A percentile compares a stretch with the other conserved stretches of the same genome.
phyloP scores from a whole-genome alignment of 2,329 filamentous ascomycete genomes.

The Botrytis hyacinthi region DNA sequence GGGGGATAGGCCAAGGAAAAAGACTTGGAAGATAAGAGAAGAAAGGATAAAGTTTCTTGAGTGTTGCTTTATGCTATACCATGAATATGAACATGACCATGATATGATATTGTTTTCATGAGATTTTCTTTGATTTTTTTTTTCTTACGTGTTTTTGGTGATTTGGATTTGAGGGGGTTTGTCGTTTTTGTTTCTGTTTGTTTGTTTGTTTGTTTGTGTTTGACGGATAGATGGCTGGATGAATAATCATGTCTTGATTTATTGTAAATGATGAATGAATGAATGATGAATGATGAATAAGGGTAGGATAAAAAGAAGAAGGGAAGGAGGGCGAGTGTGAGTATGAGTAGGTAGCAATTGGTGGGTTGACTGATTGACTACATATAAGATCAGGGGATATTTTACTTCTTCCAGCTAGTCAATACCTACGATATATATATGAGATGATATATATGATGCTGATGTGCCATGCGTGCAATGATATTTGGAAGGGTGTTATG shows the following conservation, averaged over 20 bases:
- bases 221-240: neutral
- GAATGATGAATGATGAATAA: neutral
- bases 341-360: neutral
- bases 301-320: neutral
- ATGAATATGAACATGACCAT: neutral
- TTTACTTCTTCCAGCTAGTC: too few species aligned
- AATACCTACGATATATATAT: too few species aligned
- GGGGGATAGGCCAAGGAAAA: neutral
- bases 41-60: neutral
- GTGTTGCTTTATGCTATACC: constrained; percentile 1
- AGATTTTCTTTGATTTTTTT: neutral
- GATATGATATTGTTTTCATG: neutral
- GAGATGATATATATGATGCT: too few species aligned
- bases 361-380: too few species aligned
- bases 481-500: neutral
- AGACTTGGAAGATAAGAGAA: neutral
- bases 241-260: neutral
- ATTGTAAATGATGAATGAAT: neutral
- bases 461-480: neutral
- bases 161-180: neutral
- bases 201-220: neutral
- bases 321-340: too few species aligned
- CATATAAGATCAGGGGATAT: too few species aligned
- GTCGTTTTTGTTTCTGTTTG: neutral
- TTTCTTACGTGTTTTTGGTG: neutral